Conservation (phyloP, 179 eudicot species). For the Gypsophila paniculata region DNA sequence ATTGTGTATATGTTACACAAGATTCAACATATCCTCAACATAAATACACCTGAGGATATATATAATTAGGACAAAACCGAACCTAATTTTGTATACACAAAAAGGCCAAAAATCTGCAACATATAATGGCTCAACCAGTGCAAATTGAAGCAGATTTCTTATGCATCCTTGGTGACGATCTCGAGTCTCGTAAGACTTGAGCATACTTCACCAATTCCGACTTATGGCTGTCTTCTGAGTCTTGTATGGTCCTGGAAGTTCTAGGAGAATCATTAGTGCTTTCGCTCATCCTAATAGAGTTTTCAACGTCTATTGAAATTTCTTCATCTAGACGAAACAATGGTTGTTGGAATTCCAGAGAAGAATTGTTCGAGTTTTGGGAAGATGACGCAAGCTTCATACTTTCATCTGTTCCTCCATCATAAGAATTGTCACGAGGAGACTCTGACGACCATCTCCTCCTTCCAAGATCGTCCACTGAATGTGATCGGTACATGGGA, state of each 20-base stretch:
- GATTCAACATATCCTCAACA: slow-evolving; percentile 23
- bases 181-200: slow-evolving; percentile 44
- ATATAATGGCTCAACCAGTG: slow-evolving; percentile 23
- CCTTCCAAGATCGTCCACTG: slow-evolving; percentile 32
- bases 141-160: slow-evolving; percentile 39
- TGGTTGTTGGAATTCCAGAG: slow-evolving; percentile 37
- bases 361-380: slow-evolving; percentile 38
- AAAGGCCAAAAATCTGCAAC: slow-evolving; percentile 12
- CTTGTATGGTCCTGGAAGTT: slow-evolving; percentile 20
- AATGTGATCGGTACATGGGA: slow-evolving; percentile 27
- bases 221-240: slow-evolving; percentile 28
- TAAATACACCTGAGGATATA: slow-evolving; percentile 22
- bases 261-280: slow-evolving; percentile 20
- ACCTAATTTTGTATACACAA: neutral
- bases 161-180: slow-evolving; percentile 25
- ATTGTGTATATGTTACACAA: slow-evolving; percentile 18
- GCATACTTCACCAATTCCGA: slow-evolving; percentile 58
- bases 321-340: slow-evolving; percentile 28
- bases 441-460: slow-evolving; percentile 25
- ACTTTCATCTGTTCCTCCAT: slow-evolving; percentile 24
- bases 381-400: slow-evolving; percentile 34
- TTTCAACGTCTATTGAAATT: slow-evolving; percentile 14
- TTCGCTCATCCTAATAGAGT: slow-evolving; percentile 16
- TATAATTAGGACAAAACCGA: slow-evolving; percentile 3
- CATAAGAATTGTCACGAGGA: slow-evolving; percentile 22